Base-by-base conservation (phyloP, 1,284 basidiomycete genomes). In the Mycena sp. region DNA sequence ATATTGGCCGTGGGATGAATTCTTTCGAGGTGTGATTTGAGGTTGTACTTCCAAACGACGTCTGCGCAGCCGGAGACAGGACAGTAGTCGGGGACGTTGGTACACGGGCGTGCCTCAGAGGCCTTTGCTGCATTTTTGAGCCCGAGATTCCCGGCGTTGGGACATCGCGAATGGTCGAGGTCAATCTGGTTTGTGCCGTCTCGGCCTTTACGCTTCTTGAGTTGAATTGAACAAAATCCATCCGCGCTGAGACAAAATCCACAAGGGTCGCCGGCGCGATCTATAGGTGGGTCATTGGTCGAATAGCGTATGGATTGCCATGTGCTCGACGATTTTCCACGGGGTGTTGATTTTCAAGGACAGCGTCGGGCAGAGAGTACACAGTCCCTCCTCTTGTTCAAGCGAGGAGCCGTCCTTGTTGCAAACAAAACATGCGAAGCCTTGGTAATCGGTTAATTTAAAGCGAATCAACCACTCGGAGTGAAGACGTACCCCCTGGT, bases 21-120 rank as follows among this genome's bases (percentile, higher is more conserved):
- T 2, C 19, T 40, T 12, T 7, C 6, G 28, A 57, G 46, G 35
- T 57, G 40, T 43, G 40, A n/a, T 19, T 30, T 28, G 62, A 69
- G 65, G 26, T 68, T 68, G 53, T 68, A 70, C 43, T 68, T 70
- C 67, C 69, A 70, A 0, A 67, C 40, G 6, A 63, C 59, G 16
- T 62, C 45, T 9, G 61, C 23, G 7, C 44, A 61, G 17, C 40
- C 26, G 1, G 60, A 67, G 17, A 65, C 35, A n/a, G 61, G 56
- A 48, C 69, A 70, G 26, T 23, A 9, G 4, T 68, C 19, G 4
- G 67, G 68, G 19, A 62, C 49, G 46, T 70, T 70, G 1, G 62
- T 69, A 54, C 66, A 68, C 14, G 63, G 63, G 14, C 56, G 61
- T 4, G 35, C 40, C 21, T 44, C 21, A 10, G 53, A 58, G 17